phyloP scores from a whole-genome alignment of 768 basidiomycete genomes.

The Lactifluus volemus region DNA sequence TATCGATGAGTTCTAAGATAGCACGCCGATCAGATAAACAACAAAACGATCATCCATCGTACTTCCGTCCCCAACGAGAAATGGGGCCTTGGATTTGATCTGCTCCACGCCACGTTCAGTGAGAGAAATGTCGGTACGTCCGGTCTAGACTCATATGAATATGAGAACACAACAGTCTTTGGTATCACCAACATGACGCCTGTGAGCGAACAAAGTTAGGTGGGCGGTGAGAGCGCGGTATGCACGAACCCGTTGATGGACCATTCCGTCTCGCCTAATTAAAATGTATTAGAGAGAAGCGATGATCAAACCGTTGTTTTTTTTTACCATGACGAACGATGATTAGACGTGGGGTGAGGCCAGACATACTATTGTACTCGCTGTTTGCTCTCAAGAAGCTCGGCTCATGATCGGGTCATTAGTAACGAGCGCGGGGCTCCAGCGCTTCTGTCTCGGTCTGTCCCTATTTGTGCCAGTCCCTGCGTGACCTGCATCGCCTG shows the following conservation, averaged over 20 bases:
- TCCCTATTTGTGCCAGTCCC: conserved; percentile 14
- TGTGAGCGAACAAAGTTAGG: not conserved
- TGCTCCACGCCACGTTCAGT: conserved; percentile 67
- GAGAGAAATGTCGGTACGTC: conserved; percentile 79
- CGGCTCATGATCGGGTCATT: not conserved
- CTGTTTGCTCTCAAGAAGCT: not conserved
- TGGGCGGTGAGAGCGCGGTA: not conserved
- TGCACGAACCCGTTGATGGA: conserved; percentile 65
- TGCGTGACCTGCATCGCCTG: conserved; percentile 9
- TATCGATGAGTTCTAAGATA: conserved; percentile 61
- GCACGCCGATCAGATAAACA: not conserved
- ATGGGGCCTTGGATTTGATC: conserved; percentile 51
- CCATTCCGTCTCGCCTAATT: conserved; percentile 88
- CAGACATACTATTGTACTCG: not conserved
- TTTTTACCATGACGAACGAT: conserved; percentile 42
- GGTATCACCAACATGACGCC: conserved; percentile 48
- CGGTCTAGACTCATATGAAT: conserved; percentile 49
- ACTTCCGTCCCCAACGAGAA: conserved; percentile 74
- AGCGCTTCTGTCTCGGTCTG: not conserved
- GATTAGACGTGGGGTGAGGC: conserved; percentile 42
- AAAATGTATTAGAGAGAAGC: not conserved
- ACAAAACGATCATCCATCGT: conserved; percentile 23
- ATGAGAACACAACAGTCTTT: not conserved
- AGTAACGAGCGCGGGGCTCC: too few relatives aligned
- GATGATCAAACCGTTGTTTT: not conserved